A percentile compares a stretch with the other conserved stretches of the same genome.
Evolutionary conservation across 78 protist genomes (phyloP).

Genomic region (Planoprotostelium fungivorum): DNA sequence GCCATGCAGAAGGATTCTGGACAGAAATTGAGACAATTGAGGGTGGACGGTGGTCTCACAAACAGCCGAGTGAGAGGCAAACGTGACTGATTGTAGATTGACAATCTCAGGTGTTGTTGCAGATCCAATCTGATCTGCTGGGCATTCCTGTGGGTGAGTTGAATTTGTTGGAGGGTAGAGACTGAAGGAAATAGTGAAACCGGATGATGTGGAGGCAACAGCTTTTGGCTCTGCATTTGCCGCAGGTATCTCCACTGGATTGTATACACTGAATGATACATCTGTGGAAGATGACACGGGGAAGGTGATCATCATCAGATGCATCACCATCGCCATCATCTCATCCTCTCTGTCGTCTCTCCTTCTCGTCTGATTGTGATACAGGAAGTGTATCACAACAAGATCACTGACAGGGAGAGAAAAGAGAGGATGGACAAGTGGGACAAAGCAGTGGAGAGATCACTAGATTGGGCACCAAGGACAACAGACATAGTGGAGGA

Average conservation of each 20-base stretch:
- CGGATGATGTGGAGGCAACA: conserved; percentile 65
- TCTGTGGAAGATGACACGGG: conserved; percentile 12
- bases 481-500: background rate
- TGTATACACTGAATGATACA: conserved; percentile 14
- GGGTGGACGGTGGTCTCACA: conserved; percentile 87
- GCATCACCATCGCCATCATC: too few species aligned
- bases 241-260: conserved; percentile 60
- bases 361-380: background rate
- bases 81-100: too few species aligned
- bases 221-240: conserved; percentile 85
- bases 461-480: conserved; percentile 41
- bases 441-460: conserved; percentile 63
- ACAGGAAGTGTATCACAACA: background rate
- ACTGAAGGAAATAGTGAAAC: conserved; percentile 6
- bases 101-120: conserved; percentile 61
- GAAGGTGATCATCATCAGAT: conserved; percentile 11
- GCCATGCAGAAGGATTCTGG: conserved; percentile 64
- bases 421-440: conserved; percentile 21
- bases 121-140: conserved; percentile 73
- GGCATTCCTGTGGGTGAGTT: conserved; percentile 44
- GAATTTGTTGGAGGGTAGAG: background rate
- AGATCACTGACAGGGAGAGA: background rate
- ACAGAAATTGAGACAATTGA: conserved; percentile 13
- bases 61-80: conserved; percentile 1
- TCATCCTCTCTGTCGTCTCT: too few species aligned